Base-by-base conservation (phyloP, 176 grass and related monocot genomes). In the sorghum (Sorghum bicolor) region DNA sequence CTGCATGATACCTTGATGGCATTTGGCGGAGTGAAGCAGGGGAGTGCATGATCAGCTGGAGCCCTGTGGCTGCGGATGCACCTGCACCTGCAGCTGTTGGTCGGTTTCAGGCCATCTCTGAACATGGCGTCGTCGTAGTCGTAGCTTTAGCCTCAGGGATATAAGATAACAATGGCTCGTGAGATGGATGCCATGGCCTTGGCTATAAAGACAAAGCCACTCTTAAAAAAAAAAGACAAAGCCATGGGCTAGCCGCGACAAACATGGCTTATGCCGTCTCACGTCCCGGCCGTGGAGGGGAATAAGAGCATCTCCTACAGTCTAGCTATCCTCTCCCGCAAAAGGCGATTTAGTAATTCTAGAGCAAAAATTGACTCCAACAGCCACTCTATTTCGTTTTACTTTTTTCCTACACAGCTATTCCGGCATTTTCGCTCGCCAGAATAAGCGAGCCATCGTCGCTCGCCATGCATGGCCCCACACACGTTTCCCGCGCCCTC, bases 61-160 rank as follows among this genome's bases (percentile, higher is more conserved):
- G 11, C 48, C 64, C 55, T 25, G 34, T 53, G 45, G 25, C 65
- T 58, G 45, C 7, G n/a, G 15, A 16, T 14, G 25, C 36, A 63
- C n/a, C 38, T 20, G 40, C 40, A 38, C 52, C 6, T 53, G 50
- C 19, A 22, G 1, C 57, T 60, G 57, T 31, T 76, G 38, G 38
- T 39, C 1, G 34, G 45, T n/a, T 40, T 39, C 24, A 76, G 53
- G 63, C 45, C 73, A 69, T 34, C 45, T 77, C 73, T n/a, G 6
- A 85, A 69, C 83, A 85, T 85, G 48, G 32, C 72, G 20, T 2
- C 45, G 36, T 17, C 78, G 37, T 25, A 16, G 19, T 9, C 15
- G 43, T 12, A 74, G 19, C 14, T 15, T 1, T 11, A 14, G 37
- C 6, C 8, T 40, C 38, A 40, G 38, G 38, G 38, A 40, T 40